Evolutionary conservation across 345 rosid genomes (phyloP).

Genomic region (Bruguiera parviflora): DNA sequence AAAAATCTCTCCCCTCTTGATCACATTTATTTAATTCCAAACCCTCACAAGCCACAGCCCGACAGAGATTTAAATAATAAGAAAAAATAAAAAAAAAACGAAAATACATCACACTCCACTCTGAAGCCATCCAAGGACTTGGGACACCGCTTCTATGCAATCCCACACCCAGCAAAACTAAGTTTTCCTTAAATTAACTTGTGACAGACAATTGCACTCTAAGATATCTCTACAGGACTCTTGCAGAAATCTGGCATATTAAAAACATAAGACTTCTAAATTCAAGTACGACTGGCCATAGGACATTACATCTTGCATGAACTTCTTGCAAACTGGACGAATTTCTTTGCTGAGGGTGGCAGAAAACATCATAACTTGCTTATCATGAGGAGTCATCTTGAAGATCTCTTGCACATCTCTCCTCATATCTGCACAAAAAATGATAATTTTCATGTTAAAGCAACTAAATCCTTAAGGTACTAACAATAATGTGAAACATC

Average conservation of each 20-base stretch:
- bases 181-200: slow-evolving; percentile 9
- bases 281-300: slow-evolving; percentile 48
- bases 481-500: too few species aligned
- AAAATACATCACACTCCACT: background rate
- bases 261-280: slow-evolving; percentile 46
- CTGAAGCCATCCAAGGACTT: background rate
- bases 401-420: slow-evolving; percentile 96
- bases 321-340: slow-evolving; percentile 96
- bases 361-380: slow-evolving; percentile 99
- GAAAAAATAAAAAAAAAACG: background rate
- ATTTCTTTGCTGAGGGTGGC: slow-evolving; percentile 98
- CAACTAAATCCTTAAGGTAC: too few species aligned
- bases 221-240: slow-evolving; percentile 20
- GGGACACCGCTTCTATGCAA: background rate
- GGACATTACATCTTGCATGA: slow-evolving; percentile 96
- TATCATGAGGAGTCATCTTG: slow-evolving; percentile 94
- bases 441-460: too few species aligned
- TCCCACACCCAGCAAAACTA: slow-evolving; percentile 6
- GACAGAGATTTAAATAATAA: slow-evolving; percentile 3
- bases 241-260: slow-evolving; percentile 38
- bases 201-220: slow-evolving; percentile 18
- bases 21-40: too few species aligned
- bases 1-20: background rate
- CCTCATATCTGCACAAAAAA: slow-evolving; percentile 65
- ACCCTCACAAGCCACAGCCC: too few species aligned